Evolutionary conservation across 2,329 filamentous ascomycete genomes (phyloP).

Genomic region (Zasmidium angulare): DNA sequence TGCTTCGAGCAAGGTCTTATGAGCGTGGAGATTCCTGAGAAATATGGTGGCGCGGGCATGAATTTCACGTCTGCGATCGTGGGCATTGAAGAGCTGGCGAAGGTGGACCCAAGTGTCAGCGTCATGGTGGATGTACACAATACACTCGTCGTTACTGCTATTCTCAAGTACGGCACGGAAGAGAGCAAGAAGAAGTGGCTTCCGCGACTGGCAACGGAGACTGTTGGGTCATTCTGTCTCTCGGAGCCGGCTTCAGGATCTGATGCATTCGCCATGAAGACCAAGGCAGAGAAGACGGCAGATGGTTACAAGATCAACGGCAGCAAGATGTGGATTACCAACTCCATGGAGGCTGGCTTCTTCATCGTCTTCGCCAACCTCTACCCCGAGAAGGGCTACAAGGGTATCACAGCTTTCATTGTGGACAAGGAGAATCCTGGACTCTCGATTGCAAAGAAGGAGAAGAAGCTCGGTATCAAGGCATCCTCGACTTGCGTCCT

Average conservation of each 20-base stretch:
- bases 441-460: constrained; percentile 97
- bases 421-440: constrained; percentile 87
- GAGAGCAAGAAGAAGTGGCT: constrained; percentile 82
- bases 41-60: constrained; percentile 95
- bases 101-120: constrained; percentile 90
- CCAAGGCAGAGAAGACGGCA: constrained; percentile 80
- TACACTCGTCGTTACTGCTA: constrained; percentile 90
- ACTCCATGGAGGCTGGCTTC: constrained; percentile 87
- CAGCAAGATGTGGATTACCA: constrained; percentile 99
- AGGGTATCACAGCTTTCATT: constrained; percentile 93
- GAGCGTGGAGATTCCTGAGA: constrained; percentile 96
- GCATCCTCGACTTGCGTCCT: constrained; percentile 96
- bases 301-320: constrained; percentile 85
- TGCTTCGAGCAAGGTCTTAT: constrained; percentile 97
- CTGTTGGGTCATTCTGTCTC: constrained; percentile 58
- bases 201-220: constrained; percentile 84
- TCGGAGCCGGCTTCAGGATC: constrained; percentile 69
- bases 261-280: constrained; percentile 92
- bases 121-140: constrained; percentile 98
- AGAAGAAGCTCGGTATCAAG: constrained; percentile 98
- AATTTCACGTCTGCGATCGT: constrained; percentile 97
- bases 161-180: constrained; percentile 79
- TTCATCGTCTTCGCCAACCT: constrained; percentile 99
- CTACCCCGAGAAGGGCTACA: constrained; percentile 88
- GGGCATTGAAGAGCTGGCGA: constrained; percentile 92